Conservation (phyloP, 2,329 filamentous ascomycete genomes). For the Tolypocladium tropicale region DNA sequence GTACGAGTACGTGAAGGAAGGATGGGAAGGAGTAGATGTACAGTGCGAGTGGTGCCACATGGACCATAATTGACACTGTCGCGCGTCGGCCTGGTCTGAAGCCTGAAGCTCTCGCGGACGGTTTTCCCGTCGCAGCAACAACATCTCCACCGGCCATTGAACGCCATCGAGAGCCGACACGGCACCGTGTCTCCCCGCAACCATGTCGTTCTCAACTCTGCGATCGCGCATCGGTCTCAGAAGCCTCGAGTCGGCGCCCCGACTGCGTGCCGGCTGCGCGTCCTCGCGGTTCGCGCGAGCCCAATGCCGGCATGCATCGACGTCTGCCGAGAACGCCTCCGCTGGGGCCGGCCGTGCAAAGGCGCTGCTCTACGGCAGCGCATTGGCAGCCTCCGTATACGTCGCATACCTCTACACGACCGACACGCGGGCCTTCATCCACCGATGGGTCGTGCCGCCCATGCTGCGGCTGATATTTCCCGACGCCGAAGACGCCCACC, state of each 20-base stretch:
- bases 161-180: slow-evolving; percentile 8
- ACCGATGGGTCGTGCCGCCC: slow-evolving; percentile 58
- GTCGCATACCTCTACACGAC: slow-evolving; percentile 59
- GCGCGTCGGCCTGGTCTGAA: not conserved
- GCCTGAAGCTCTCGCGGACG: not conserved
- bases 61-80: not conserved
- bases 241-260: slow-evolving; percentile 3
- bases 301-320: slow-evolving; percentile 21
- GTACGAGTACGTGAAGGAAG: too few species aligned
- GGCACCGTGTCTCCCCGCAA: slow-evolving; percentile 1
- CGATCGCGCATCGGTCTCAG: slow-evolving; percentile 5
- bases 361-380: slow-evolving; percentile 27
- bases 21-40: not conserved
- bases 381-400: slow-evolving; percentile 29
- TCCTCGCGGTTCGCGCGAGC: not conserved
- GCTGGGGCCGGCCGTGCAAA: slow-evolving; percentile 21
- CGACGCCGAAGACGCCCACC: slow-evolving; percentile 88
- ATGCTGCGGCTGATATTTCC: slow-evolving; percentile 55
- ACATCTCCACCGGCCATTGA: not conserved
- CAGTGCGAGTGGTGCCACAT: not conserved
- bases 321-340: slow-evolving; percentile 16
- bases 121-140: not conserved
- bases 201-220: slow-evolving; percentile 7
- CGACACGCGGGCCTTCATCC: slow-evolving; percentile 61
- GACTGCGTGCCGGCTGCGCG: slow-evolving; percentile 1